Evolutionary conservation across 805 yeast genomes (phyloP).

Genomic region (Yamadazyma scolyti): DNA sequence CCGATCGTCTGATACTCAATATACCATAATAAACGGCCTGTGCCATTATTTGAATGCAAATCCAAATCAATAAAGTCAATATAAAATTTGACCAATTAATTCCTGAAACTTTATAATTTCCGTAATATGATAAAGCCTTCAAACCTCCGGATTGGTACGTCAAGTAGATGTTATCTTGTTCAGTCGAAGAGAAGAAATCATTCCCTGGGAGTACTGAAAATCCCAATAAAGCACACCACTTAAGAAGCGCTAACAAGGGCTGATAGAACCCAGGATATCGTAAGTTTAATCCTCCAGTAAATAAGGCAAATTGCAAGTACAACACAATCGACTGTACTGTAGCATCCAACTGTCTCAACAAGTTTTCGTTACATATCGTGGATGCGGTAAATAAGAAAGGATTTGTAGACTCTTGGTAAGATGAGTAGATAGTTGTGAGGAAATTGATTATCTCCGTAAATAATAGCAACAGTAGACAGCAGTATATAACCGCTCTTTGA

Average conservation of each 20-base stretch:
- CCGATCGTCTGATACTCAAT: background rate
- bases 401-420: slow-evolving; percentile 56
- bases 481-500: slow-evolving; percentile 30
- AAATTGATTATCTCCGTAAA: slow-evolving; percentile 39
- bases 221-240: slow-evolving; percentile 57
- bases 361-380: slow-evolving; percentile 54
- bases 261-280: slow-evolving; percentile 62
- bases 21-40: slow-evolving; percentile 19
- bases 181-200: slow-evolving; percentile 7
- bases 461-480: slow-evolving; percentile 36
- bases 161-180: slow-evolving; percentile 36
- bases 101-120: slow-evolving; percentile 17
- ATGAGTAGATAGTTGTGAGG: slow-evolving; percentile 43
- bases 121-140: slow-evolving; percentile 29
- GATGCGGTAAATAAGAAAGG: slow-evolving; percentile 52
- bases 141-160: slow-evolving; percentile 42
- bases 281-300: slow-evolving; percentile 51
- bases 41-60: slow-evolving; percentile 18
- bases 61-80: slow-evolving; percentile 26
- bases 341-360: slow-evolving; percentile 55
- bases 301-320: slow-evolving; percentile 58
- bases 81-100: slow-evolving; percentile 45
- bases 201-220: slow-evolving; percentile 15
- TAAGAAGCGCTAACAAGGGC: slow-evolving; percentile 46
- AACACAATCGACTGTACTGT: slow-evolving; percentile 44